Conservation (phyloP, 2,329 filamentous ascomycete genomes). For the Arthrobotrys sinensis region DNA sequence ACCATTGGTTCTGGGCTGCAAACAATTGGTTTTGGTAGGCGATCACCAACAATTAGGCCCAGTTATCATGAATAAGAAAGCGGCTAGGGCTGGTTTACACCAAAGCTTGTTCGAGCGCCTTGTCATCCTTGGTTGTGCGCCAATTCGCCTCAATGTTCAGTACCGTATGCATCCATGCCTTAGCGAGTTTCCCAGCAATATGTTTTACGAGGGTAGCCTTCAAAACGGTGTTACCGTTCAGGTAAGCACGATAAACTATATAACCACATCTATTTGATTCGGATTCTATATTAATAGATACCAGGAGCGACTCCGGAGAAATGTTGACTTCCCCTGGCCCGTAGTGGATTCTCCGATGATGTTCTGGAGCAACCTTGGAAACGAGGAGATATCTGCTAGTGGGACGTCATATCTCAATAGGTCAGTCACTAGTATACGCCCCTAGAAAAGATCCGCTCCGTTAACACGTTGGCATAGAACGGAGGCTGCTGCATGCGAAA, state of each 20-base stretch:
- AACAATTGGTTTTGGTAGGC: constrained; percentile 98
- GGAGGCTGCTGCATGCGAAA: constrained; percentile 96
- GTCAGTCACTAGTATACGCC: constrained; percentile 19
- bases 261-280: background rate
- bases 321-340: constrained; percentile 98
- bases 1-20: constrained; percentile 94
- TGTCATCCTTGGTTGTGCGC: constrained; percentile 89
- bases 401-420: constrained; percentile 95
- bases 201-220: constrained; percentile 98
- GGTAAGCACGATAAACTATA: constrained; percentile 23
- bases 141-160: constrained; percentile 94
- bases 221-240: constrained; percentile 96
- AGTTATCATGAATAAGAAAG: constrained; percentile 99
- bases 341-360: constrained; percentile 97
- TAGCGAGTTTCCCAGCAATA: constrained; percentile 97
- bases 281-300: background rate
- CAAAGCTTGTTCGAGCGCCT: constrained; percentile 98
- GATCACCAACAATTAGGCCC: constrained; percentile 98
- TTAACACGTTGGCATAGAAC: constrained; percentile 73
- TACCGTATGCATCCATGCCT: constrained; percentile 99
- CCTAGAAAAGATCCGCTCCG: background rate
- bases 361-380: constrained; percentile 99
- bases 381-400: constrained; percentile 97
- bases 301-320: constrained; percentile 83
- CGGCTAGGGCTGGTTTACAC: constrained; percentile 95